Evolutionary conservation across 345 rosid species (phyloP).

Genomic region (Noccaea caerulescens): DNA sequence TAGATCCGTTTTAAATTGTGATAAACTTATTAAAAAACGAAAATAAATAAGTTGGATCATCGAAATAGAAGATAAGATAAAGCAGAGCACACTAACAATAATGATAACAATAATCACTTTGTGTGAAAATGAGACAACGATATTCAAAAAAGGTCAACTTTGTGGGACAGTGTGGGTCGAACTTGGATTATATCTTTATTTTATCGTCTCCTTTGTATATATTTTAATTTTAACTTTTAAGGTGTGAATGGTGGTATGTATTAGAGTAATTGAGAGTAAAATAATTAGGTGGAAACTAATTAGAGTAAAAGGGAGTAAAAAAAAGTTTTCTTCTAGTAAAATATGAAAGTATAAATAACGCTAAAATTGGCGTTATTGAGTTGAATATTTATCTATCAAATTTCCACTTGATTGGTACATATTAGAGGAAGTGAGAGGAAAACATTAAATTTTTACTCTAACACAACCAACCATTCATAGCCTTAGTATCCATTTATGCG

Average conservation of each 20-base stretch:
- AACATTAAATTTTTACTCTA: too few species aligned
- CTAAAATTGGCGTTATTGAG: too few species aligned
- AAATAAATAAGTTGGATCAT: not conserved
- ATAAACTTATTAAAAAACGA: not conserved
- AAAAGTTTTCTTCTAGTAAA: too few species aligned
- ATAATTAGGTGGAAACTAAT: too few species aligned
- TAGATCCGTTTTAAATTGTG: conserved; percentile 14
- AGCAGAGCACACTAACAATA: conserved; percentile 34
- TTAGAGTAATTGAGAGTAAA: too few species aligned
- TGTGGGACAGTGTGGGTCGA: conserved; percentile 38
- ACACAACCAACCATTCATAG: not conserved
- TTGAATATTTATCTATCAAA: too few species aligned
- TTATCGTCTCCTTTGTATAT: not conserved
- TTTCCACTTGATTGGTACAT: too few species aligned
- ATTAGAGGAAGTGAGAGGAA: too few species aligned
- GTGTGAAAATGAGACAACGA: conserved; percentile 38
- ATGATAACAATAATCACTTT: conserved; percentile 26
- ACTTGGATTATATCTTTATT: conserved; percentile 19
- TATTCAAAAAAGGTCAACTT: conserved; percentile 33
- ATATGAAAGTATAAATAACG: too few species aligned
- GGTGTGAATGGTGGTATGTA: too few species aligned
- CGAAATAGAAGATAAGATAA: conserved; percentile 37
- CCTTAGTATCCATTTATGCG: not conserved
- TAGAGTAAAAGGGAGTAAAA: too few species aligned
- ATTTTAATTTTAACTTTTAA: not conserved